A percentile compares a stretch with the other conserved stretches of the same genome.
Conservation (phyloP, 1,284 basidiomycete genomes). For the Cerioporus squamosus region DNA sequence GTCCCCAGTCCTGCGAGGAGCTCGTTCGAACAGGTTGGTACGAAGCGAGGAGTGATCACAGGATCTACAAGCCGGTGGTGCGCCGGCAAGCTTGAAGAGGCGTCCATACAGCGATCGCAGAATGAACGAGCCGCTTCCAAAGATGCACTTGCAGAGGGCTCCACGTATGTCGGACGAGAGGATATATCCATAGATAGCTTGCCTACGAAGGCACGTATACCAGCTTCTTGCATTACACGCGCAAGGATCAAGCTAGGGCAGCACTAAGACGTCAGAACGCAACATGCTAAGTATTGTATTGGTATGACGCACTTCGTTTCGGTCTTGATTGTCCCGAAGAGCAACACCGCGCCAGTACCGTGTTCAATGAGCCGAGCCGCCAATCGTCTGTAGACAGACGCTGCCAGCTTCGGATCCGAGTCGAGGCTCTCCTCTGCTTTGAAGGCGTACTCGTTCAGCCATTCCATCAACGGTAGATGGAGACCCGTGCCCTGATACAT, state of each 20-base stretch:
- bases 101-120: conserved; percentile 50
- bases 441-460: conserved; percentile 80
- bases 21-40: conserved; percentile 77
- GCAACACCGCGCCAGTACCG: conserved; percentile 75
- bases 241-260: conserved; percentile 71
- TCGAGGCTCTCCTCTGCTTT: conserved; percentile 81
- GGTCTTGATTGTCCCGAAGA: conserved; percentile 82
- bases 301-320: conserved; percentile 67
- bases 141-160: conserved; percentile 55
- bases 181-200: conserved; percentile 88
- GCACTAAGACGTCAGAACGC: too few relatives aligned
- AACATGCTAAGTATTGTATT: neutral
- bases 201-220: conserved; percentile 79
- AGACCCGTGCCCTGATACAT: conserved; percentile 85
- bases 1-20: conserved; percentile 62
- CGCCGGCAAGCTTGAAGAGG: conserved; percentile 44
- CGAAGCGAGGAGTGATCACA: conserved; percentile 79
- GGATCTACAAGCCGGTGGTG: conserved; percentile 68
- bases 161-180: conserved; percentile 72
- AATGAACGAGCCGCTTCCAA: conserved; percentile 60
- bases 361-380: conserved; percentile 65
- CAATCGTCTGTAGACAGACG: conserved; percentile 67
- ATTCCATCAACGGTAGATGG: conserved; percentile 82
- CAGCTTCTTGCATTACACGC: conserved; percentile 68
- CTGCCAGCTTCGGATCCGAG: conserved; percentile 58